Evolutionary conservation across 148 eudicot species (phyloP), one percentile per base, ranked within the genome.

Genomic region (Simmondsia chinensis): DNA sequence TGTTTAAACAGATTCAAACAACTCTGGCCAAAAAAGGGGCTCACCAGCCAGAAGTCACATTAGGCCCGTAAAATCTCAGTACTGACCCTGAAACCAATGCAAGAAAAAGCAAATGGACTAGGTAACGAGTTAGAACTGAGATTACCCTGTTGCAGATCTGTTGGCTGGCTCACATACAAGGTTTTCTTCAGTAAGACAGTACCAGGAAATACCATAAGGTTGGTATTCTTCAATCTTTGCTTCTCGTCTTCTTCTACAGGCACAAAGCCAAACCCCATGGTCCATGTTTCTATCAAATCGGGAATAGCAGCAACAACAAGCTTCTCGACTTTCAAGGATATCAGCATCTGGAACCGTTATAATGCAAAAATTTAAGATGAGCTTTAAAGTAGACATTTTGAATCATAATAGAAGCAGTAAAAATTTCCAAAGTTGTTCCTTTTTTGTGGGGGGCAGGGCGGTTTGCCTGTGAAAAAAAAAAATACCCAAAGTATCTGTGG

Each of bases 201-300:
- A 40, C 95, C 97, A 2, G 95, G 97, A 55, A 91, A 85, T 28
- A 91, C 95, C 97, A 91, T 91, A 43, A 91, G 59, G 77, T 82
- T 91, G 56, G 68, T 52, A 23, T 72, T 66, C 39, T 60, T 79
- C 45, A 82, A 59, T 51, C 85, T 74, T 48, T 34, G 61, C 45
- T 53, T 85, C 61, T 91, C 97, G 17, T 72, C 52, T 38, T 74
- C 85, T 47, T 68, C 77, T 68, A 91, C 55, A n/a, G 56, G 80
- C 48, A 65, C 40, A 38, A 91, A 91, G 50, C 97, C 97, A 52
- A 91, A 91, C 8, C 97, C 94, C 19, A 47, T 40, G 3, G 85
- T 79, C 97, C 97, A 91, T 17, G 97, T 91, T 49, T 82, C 95
- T 24, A 85, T 85, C 47, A 91, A 56, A 46, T 55, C 60, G 22